These are phyloP conservation scores for Raddia distichophylla DNA, from an alignment of 176 grass and related monocot species.

Conservation along the genomic window DNA sequence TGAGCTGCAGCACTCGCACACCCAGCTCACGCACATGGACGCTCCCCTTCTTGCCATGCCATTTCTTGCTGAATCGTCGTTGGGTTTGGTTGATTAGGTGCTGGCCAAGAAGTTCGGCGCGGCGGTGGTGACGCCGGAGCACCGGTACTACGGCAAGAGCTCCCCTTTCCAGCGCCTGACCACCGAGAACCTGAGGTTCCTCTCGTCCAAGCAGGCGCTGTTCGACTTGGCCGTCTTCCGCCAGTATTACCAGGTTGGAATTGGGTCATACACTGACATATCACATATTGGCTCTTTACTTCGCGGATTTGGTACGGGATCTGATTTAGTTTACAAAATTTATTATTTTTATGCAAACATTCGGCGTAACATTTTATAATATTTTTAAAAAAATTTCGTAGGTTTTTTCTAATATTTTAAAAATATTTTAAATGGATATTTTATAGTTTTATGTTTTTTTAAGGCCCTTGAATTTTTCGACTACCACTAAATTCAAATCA, in stretches of 20 bases:
- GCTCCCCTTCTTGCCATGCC: not conserved
- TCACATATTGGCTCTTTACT: too few relatives aligned
- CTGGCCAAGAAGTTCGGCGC: slow-evolving; percentile 93
- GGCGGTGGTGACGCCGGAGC: slow-evolving; percentile 84
- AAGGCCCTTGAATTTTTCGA: too few relatives aligned
- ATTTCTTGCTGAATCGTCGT: not conserved
- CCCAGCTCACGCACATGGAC: not conserved
- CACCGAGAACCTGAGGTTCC: slow-evolving; percentile 80
- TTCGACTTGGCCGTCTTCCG: slow-evolving; percentile 94
- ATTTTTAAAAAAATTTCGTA: too few relatives aligned
- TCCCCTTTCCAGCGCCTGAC: slow-evolving; percentile 72
- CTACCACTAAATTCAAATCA: too few relatives aligned
- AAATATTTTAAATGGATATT: too few relatives aligned
- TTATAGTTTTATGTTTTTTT: too few relatives aligned
- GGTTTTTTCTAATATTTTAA: too few relatives aligned
- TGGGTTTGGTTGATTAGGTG: slow-evolving; percentile 37
- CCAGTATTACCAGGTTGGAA: slow-evolving; percentile 80
- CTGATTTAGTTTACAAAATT: too few relatives aligned
- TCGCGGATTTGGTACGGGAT: too few relatives aligned
- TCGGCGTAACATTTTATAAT: too few relatives aligned
- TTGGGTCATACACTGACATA: slow-evolving; percentile 13
- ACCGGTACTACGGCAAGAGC: slow-evolving; percentile 97
- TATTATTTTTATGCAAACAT: too few relatives aligned
- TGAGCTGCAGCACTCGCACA: slow-evolving; percentile 33
- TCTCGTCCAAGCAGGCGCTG: slow-evolving; percentile 96